Base-by-base conservation (phyloP, 495 filamentous ascomycete species). In the Xylaria grammica region DNA sequence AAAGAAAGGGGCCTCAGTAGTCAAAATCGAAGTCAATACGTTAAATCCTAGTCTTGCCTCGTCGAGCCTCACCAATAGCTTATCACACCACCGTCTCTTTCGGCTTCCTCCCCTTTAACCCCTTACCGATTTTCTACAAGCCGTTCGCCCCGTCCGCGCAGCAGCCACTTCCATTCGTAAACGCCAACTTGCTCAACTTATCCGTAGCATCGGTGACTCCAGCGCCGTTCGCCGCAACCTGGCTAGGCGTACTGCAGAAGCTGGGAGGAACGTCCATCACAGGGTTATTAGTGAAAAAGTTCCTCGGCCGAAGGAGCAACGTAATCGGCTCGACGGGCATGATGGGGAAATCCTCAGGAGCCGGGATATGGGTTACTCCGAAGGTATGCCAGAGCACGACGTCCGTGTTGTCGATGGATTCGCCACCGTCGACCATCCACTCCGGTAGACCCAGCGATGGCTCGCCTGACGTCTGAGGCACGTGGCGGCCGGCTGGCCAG, bases 381-480 rank as follows among this genome's bases (percentile, higher is more conserved):
- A 97, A 98, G 0, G 94, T 98, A 76, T 98, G 94, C 94, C 94
- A 98, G 22, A 98, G 84, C 3, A 98, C 94, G 24, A 97, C 76
- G 75, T 98, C 91, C 7, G 88, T 90, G 77, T 97, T 90, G 27
- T 91, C 91, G 66, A 97, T 90, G 40, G 80, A 87, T 67, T 81
- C 86, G 45, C 77, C 80, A n/a, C 88, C 87, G 60, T 92, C 87
- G 7, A 84, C 87, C 65, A 97, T 91, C 94, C 94, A 97, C 65
- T 89, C 85, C 0, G 92, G 90, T 0, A 97, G 78, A 9, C 92
- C 93, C 19, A 80, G 75, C 0, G 91, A 90, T 3, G 92, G 91
- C 66, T 92, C 90, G 70, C 94, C 94, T 0, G 89, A 93, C 6
- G 93, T 97, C 76, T 97, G 94, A 0, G 94, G 94, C 1, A 97